Evolutionary conservation across 495 filamentous ascomycete genomes (phyloP), one percentile per base, ranked within the genome.

Genomic region (Daldinia concentrica): DNA sequence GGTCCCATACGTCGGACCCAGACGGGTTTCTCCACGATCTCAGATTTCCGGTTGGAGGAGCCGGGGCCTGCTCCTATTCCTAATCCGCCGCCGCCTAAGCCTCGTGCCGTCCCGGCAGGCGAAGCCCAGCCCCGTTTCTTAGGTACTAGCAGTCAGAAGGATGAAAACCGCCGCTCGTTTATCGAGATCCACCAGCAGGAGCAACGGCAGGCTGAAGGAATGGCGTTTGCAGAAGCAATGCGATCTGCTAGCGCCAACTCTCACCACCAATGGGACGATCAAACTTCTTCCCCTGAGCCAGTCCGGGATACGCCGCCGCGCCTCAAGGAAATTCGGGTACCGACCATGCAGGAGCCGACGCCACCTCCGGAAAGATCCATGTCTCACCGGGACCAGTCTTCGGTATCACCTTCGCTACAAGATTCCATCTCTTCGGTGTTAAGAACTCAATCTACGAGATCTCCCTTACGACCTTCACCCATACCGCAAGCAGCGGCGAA

Each of bases 121-220:
- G 66, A 66, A 34, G 68, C 73, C 2, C 61, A 62, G 37, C 70
- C 80, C 26, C 78, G 76, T 34, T 77, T 79, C 30, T 66, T 84
- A 6, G 82, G 74, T 62, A 72, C 58, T 12, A 64, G 74, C 1
- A 68, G 30, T 19, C 64, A 52, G 5, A 77, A 78, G 39, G 82
- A 86, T 50, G 83, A 86, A 26, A 79, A 79, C 41, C 76, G 83
- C 56, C 82, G 79, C 54, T 86, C 83, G 1, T 82, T 84, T 48
- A 83, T 86, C 50, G 83, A 86, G 50, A 79, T 89, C 0, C 90
- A 90, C n/a, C 82, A 85, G 55, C 89, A 89, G n/a, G 85, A 90
- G 78, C 92, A 93, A 88, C 84, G 90, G 54, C 83, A 86, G 27
- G 91, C 91, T 19, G 92, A 94, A 80, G 92, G 89, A 6, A 83